Conservation (phyloP, 2,329 filamentous ascomycete genomes). For the Plenodomus tracheiphilus region DNA sequence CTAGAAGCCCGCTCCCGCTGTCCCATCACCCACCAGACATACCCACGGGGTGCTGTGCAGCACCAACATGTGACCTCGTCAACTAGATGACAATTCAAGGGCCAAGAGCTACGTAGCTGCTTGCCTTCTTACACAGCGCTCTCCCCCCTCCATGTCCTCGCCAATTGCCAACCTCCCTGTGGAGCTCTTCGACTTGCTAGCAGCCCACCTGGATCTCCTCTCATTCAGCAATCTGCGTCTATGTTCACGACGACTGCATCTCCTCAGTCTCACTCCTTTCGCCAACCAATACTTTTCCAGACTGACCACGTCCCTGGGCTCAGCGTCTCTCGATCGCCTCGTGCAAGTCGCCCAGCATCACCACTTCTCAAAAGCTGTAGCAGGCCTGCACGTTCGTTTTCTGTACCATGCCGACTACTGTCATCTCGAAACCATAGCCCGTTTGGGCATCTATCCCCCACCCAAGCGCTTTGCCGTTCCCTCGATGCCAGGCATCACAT, state of each 20-base stretch:
- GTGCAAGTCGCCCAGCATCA: conserved; percentile 17
- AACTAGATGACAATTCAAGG: too few relatives aligned
- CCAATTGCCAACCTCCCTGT: conserved; percentile 31
- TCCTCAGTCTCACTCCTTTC: conserved; percentile 26
- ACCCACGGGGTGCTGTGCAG: too few relatives aligned
- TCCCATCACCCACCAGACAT: too few relatives aligned
- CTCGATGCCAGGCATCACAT: conserved; percentile 10
- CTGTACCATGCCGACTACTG: conserved; percentile 29
- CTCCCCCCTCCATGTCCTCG: too few relatives aligned
- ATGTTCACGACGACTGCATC: conserved; percentile 23
- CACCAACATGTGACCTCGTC: too few relatives aligned
- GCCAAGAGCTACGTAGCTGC: too few relatives aligned
- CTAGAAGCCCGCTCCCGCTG: background rate
- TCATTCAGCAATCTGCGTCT: conserved; percentile 28
- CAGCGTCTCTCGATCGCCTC: conserved; percentile 28
- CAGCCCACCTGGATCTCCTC: conserved; percentile 16
- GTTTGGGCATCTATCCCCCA: conserved; percentile 29
- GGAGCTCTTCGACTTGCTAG: conserved; percentile 34
- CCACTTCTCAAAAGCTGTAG: conserved; percentile 20
- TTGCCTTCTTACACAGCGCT: too few relatives aligned
- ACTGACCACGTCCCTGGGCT: conserved; percentile 26
- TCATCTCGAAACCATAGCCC: conserved; percentile 20
- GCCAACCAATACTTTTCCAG: conserved; percentile 25
- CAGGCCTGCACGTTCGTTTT: conserved; percentile 26
- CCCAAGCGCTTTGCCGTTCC: conserved; percentile 33